Evolutionary conservation across 805 yeast genomes (phyloP).

Genomic region (Tetrapisispora phaffii): DNA sequence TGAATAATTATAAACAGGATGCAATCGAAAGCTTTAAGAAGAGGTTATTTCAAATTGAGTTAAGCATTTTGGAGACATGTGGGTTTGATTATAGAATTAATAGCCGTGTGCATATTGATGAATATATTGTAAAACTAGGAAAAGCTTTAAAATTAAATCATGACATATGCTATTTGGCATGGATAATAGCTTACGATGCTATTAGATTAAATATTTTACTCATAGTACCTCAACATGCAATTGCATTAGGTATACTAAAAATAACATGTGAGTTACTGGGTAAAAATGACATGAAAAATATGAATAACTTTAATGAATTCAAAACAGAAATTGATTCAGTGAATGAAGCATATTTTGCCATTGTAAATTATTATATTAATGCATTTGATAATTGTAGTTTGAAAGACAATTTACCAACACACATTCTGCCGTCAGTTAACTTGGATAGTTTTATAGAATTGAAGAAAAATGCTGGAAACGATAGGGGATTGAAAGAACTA

Average conservation of each 20-base stretch:
- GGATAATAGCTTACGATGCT: slow-evolving; percentile 71
- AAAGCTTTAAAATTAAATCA: slow-evolving; percentile 40
- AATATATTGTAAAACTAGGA: slow-evolving; percentile 50
- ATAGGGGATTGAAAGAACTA: slow-evolving; percentile 23
- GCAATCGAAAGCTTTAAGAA: slow-evolving; percentile 46
- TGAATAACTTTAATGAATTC: slow-evolving; percentile 14
- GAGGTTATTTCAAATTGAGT: slow-evolving; percentile 51
- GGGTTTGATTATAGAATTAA: slow-evolving; percentile 72
- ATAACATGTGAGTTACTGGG: slow-evolving; percentile 45
- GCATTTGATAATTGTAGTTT: slow-evolving; percentile 43
- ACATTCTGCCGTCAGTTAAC: slow-evolving; percentile 9
- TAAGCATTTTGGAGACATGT: slow-evolving; percentile 62
- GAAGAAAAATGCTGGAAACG: slow-evolving; percentile 38
- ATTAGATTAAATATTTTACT: slow-evolving; percentile 59
- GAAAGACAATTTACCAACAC: slow-evolving; percentile 31
- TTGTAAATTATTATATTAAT: slow-evolving; percentile 53
- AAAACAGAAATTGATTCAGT: slow-evolving; percentile 28
- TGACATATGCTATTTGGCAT: slow-evolving; percentile 45
- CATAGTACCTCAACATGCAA: slow-evolving; percentile 64
- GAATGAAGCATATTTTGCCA: slow-evolving; percentile 43
- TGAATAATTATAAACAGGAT: slow-evolving; percentile 18
- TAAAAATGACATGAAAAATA: not conserved
- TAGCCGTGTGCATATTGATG: slow-evolving; percentile 43
- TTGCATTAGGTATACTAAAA: slow-evolving; percentile 58
- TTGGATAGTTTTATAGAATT: slow-evolving; percentile 32